Conservation (phyloP, 768 basidiomycete genomes). For the Leccinum arenicola region DNA sequence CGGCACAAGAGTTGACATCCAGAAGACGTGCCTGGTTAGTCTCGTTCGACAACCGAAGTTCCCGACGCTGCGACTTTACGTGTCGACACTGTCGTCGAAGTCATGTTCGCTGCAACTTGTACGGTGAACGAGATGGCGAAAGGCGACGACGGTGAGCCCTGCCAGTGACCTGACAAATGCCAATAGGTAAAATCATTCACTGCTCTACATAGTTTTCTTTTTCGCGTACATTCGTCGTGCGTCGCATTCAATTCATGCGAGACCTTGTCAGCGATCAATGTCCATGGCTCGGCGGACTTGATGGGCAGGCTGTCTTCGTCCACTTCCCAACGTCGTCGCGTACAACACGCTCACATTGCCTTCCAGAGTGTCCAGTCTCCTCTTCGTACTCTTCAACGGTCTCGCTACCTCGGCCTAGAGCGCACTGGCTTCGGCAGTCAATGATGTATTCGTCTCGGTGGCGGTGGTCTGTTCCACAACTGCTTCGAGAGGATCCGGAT, state of each 20-base stretch:
- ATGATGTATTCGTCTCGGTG: constrained; percentile 34
- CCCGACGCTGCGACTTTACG: constrained; percentile 85
- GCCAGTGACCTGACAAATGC: background rate
- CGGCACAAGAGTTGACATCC: constrained; percentile 88
- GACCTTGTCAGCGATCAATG: constrained; percentile 82
- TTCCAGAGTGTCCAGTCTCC: constrained; percentile 78
- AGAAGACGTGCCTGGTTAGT: constrained; percentile 80
- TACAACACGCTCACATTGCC: constrained; percentile 57
- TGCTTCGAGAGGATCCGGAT: constrained; percentile 95
- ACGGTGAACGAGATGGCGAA: background rate
- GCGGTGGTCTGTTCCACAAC: constrained; percentile 96
- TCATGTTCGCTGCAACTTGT: constrained; percentile 73
- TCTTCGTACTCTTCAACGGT: constrained; percentile 64
- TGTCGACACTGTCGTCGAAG: constrained; percentile 66
- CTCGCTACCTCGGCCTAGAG: constrained; percentile 71
- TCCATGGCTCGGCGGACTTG: constrained; percentile 61
- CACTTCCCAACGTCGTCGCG: background rate
- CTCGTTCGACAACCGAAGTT: constrained; percentile 88
- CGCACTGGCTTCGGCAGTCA: constrained; percentile 66
- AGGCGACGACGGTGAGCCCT: background rate
- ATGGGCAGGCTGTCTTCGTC: constrained; percentile 4
- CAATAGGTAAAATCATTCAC: constrained; percentile 38
- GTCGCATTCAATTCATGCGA: constrained; percentile 90
- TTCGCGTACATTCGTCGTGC: constrained; percentile 92
- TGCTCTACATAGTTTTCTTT: constrained; percentile 79